A percentile compares a stretch with the other conserved stretches of the same genome.
Conservation (phyloP, 1,139 yeast genomes). For the Pichia sp. region DNA sequence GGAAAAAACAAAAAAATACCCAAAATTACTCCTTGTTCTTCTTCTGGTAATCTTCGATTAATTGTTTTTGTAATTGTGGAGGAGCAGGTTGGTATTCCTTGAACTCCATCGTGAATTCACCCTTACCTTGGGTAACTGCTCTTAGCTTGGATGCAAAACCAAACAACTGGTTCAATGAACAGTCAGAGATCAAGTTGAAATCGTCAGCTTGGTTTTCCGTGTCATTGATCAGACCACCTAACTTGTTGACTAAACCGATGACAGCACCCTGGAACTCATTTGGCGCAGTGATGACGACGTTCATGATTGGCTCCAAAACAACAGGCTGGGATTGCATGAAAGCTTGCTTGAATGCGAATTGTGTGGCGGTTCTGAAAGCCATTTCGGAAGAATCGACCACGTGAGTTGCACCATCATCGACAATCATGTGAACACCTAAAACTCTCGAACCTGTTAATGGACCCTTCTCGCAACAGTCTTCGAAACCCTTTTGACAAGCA, state of each 20-base stretch:
- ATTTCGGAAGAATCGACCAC: constrained; percentile 95
- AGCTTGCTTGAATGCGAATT: constrained; percentile 89
- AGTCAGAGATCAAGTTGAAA: constrained; percentile 88
- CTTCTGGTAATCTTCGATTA: constrained; percentile 80
- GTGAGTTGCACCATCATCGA: constrained; percentile 96
- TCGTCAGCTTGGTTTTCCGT: constrained; percentile 94
- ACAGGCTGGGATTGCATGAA: constrained; percentile 82
- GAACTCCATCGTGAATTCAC: constrained; percentile 94
- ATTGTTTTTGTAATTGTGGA: constrained; percentile 84
- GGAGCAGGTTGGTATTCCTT: constrained; percentile 88
- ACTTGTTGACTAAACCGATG: constrained; percentile 85
- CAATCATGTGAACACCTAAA: constrained; percentile 86
- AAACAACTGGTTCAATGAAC: constrained; percentile 91
- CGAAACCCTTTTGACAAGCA: constrained; percentile 95
- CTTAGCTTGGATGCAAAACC: constrained; percentile 94
- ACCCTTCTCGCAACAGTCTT: constrained; percentile 92
- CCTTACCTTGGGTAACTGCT: constrained; percentile 98
- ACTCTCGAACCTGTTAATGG: constrained; percentile 95
- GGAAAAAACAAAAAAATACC: not conserved
- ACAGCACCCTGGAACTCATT: constrained; percentile 93
- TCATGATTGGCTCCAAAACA: constrained; percentile 93
- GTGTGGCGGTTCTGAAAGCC: constrained; percentile 90
- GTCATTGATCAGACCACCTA: constrained; percentile 88
- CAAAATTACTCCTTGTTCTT: constrained; percentile 31
- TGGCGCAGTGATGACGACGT: constrained; percentile 89